Base-by-base conservation (phyloP, 331 rosid genomes). In the Rhamnella rubrinervis region DNA sequence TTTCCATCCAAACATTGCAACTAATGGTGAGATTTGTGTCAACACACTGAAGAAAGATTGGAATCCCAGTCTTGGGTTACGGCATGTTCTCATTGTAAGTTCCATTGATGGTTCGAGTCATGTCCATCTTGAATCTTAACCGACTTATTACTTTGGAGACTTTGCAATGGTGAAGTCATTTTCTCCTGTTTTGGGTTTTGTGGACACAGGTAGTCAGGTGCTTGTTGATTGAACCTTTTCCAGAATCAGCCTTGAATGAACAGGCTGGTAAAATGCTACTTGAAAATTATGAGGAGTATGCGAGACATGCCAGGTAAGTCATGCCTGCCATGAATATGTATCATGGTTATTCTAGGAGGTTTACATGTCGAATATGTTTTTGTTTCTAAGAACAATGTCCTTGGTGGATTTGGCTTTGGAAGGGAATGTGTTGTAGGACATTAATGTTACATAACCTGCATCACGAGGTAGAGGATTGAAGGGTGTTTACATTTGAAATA, bases 221-320 rank as follows among this genome's bases (percentile, higher is more conserved):
- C 83, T 74, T 95, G 53, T 86, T 95, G 88, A 95, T 95, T 14
- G 99, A 95, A 77, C 99, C 99, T 35, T 91, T 91, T 83, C 97
- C 99, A 51, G 97, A 91, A 81, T 95, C 99, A 61, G 96, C 99
- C 18, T 82, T 95, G 83, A 95, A 95, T 80, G 99, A 95, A 72
- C 92, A 86, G 80, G 99, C 99, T 66, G 96, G 96, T 65, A 95
- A 95, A 79, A 68, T 95, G 89, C 81, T 95, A 61, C 96, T 91
- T 64, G 99, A 95, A 63, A 76, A 95, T 78, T 95, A 95, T 62
- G 97, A 95, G 66, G 96, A 87, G 84, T 95, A 95, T 84, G 99
- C 97, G 55, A 89, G 92, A 87, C 99, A 63, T 83, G 99, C 99
- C 78, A 87, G 96, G 99, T 91, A 68, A 81, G 91, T 83, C 63